Base-by-base conservation (phyloP, 2,329 filamentous ascomycete genomes). In the Capronia americana region DNA sequence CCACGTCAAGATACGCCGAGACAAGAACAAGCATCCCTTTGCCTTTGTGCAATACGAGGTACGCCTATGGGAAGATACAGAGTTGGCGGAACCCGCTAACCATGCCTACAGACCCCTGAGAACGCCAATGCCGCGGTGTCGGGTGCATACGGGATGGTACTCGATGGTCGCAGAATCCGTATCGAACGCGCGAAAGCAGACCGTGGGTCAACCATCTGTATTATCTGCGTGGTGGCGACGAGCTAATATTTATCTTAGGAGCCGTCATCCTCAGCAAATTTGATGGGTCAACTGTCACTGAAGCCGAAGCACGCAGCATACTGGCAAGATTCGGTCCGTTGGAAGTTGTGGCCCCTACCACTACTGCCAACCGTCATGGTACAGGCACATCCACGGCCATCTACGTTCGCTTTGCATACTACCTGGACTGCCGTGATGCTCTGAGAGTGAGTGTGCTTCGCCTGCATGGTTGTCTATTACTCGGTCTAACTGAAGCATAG, bases 1-100 rank as follows among this genome's bases (percentile, higher is more conserved):
- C 55, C 73, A 77, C 67, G 73, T 77, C 56, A 79, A 78, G 60
- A 73, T 79, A 24, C 77, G 76, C 24, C 69, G 72, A 17, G 74
- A 79, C 67, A 72, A 70, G 48, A 75, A 76, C 60, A 74, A 71
- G 11, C 71, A 79, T 14, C 77, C 77, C 0, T 75, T 73, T 44
- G 79, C 74, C 14, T 78, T 80, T 72, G 73, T 79, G 24, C 78
- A 80, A 63, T 80, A 77, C 65, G 74, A 79, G 68, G 78, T 77
- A 70, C 61, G 72, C 51, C 38, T 20, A 53, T 17, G 26, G 4
- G 17, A 51, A 28, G 28, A 14, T 24, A 54, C 4, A n/a, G 38
- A 2, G 17, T 5, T n/a, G 38, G 3, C 41, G 5, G 11, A 12
- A 10, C 46, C 62, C 50, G 30, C 67, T 71, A 28, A 73, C 24